Percentiles rank a stretch among this genome's conserved stretches.
Evolutionary conservation across 2,329 filamentous ascomycete genomes (phyloP).

Genomic region (Phialemoniopsis sp.): DNA sequence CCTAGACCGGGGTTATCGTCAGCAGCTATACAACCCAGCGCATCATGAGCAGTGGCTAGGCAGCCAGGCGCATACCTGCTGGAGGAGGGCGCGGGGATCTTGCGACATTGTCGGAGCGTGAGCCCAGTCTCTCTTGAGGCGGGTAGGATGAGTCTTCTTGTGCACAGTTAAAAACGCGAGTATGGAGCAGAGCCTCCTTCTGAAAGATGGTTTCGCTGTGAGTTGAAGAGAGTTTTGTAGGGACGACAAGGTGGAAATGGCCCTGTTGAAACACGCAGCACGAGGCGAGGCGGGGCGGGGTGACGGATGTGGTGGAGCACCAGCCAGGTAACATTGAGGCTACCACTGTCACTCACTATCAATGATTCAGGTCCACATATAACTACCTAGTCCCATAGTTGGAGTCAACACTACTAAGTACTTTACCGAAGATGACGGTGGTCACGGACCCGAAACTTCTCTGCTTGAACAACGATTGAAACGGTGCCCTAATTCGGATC

Average conservation of each 20-base stretch:
- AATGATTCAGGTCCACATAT: too few species aligned
- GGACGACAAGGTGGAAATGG: neutral
- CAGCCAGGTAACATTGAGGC: too few species aligned
- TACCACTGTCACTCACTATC: too few species aligned
- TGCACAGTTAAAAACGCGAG: neutral
- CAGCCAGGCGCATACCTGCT: slow-evolving; percentile 56
- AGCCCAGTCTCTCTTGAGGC: slow-evolving; percentile 4
- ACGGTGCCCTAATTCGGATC: too few species aligned
- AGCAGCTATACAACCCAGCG: slow-evolving; percentile 4
- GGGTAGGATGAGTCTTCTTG: neutral
- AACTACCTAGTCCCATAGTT: too few species aligned
- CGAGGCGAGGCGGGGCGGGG: too few species aligned
- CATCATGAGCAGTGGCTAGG: neutral
- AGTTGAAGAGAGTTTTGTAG: neutral
- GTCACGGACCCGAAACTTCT: too few species aligned
- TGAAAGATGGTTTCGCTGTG: neutral
- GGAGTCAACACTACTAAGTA: too few species aligned
- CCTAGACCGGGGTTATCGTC: slow-evolving; percentile 47
- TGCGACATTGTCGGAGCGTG: slow-evolving; percentile 54
- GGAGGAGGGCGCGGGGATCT: slow-evolving; percentile 73
- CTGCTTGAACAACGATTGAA: too few species aligned
- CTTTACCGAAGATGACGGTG: too few species aligned
- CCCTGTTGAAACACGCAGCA: too few species aligned
- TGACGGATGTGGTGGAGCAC: too few species aligned
- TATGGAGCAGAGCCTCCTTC: neutral